phyloP scores from a whole-genome alignment of 1,139 yeast genomes.

The Taphrina confusa region DNA sequence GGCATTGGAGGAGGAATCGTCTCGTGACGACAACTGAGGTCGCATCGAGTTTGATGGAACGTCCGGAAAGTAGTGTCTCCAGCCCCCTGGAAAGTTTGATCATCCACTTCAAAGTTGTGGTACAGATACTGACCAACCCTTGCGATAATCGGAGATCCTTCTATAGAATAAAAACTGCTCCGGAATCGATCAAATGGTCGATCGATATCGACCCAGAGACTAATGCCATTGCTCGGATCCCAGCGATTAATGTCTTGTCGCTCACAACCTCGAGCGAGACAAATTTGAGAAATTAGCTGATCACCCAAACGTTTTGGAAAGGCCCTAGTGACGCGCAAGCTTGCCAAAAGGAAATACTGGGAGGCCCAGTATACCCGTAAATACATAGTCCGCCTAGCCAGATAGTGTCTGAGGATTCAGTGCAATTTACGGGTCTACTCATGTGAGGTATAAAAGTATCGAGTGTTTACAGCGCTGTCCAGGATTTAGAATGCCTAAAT shows the following conservation, averaged over 20 bases:
- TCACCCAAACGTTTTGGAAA: background rate
- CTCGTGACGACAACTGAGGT: too few relatives aligned
- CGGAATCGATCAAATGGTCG: background rate
- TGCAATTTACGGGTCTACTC: background rate
- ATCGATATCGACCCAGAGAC: background rate
- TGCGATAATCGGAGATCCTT: background rate
- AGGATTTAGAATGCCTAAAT: background rate
- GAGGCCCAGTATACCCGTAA: background rate
- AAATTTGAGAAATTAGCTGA: background rate
- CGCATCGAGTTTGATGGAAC: background rate
- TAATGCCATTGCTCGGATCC: background rate
- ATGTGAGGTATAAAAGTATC: background rate
- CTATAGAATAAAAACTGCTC: background rate
- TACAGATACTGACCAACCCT: background rate
- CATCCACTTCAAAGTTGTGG: background rate
- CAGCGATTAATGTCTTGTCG: background rate
- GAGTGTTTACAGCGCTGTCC: background rate
- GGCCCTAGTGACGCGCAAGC: background rate
- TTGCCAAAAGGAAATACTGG: background rate
- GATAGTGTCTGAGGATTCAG: background rate
- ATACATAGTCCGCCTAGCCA: background rate
- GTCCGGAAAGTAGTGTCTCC: background rate
- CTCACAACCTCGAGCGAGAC: background rate
- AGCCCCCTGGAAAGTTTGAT: background rate
- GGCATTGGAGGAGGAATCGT: background rate